A percentile compares a stretch with the other conserved stretches of the same genome.
Evolutionary conservation across 1,139 yeast genomes (phyloP).

Genomic region (Hansenula sp.): DNA sequence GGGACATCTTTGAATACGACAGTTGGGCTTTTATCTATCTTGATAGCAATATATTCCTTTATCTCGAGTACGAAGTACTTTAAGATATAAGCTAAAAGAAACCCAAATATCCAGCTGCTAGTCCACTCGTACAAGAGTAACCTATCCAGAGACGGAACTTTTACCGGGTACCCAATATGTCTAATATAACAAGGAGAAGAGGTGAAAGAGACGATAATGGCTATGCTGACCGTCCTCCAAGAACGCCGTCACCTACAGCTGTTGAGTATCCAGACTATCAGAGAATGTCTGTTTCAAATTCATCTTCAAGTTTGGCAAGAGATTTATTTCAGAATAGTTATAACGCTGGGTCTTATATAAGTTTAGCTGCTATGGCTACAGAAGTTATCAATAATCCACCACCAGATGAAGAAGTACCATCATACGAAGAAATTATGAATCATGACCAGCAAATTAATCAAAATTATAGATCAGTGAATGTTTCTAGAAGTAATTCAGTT

Average conservation of each 20-base stretch:
- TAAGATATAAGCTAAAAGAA: too few relatives aligned
- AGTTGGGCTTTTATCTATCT: too few relatives aligned
- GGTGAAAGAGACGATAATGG: slow-evolving; percentile 1
- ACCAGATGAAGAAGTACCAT: slow-evolving; percentile 8
- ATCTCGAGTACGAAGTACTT: too few relatives aligned
- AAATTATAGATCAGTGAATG: background rate
- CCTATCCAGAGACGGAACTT: too few relatives aligned
- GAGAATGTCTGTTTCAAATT: background rate
- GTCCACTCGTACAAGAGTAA: too few relatives aligned
- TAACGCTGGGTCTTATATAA: background rate
- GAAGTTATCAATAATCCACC: background rate
- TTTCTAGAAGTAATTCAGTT: slow-evolving; percentile 1
- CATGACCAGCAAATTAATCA: slow-evolving; percentile 1
- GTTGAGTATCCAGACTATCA: slow-evolving; percentile 18
- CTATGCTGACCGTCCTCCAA: slow-evolving; percentile 26
- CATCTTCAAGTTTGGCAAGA: background rate
- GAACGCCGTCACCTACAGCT: slow-evolving; percentile 21
- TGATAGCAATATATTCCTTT: too few relatives aligned
- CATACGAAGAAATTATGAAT: slow-evolving; percentile 16
- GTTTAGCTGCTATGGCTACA: background rate
- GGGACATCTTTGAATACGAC: too few relatives aligned
- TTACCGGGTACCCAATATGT: too few relatives aligned
- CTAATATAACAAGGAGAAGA: background rate
- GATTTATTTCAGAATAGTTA: background rate
- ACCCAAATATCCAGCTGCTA: too few relatives aligned